These are phyloP conservation scores for Phoma sp. DNA, from an alignment of 2,329 filamentous ascomycete species.

Conservation along the genomic window DNA sequence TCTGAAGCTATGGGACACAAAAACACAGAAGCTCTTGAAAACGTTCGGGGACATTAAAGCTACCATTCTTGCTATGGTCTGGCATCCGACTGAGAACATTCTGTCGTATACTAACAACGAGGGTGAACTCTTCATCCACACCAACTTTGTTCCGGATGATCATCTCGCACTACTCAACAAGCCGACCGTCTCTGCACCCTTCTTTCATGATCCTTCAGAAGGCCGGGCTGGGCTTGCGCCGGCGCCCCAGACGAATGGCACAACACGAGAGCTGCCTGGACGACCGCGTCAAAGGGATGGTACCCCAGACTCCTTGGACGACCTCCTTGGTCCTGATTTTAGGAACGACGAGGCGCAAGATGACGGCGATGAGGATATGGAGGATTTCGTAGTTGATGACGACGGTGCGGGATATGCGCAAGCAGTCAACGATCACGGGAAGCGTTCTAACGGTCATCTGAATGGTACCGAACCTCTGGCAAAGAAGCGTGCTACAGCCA, in stretches of 20 bases:
- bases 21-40: constrained; percentile 80
- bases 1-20: constrained; percentile 85
- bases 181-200: constrained; percentile 75
- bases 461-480: constrained; percentile 51
- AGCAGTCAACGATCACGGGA: constrained; percentile 65
- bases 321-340: constrained; percentile 70
- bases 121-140: constrained; percentile 91
- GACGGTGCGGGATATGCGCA: constrained; percentile 88
- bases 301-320: constrained; percentile 80
- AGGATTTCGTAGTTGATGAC: constrained; percentile 92
- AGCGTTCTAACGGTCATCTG: constrained; percentile 61
- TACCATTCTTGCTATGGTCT: constrained; percentile 83
- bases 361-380: constrained; percentile 56
- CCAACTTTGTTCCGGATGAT: constrained; percentile 64
- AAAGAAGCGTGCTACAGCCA: constrained; percentile 60
- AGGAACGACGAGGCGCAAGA: constrained; percentile 55
- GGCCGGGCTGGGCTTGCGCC: constrained; percentile 72
- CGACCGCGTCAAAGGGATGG: constrained; percentile 59
- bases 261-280: constrained; percentile 59
- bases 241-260: constrained; percentile 58
- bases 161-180: constrained; percentile 57
- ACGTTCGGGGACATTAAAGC: constrained; percentile 72
- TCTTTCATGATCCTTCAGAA: constrained; percentile 78
- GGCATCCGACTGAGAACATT: constrained; percentile 90
- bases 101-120: constrained; percentile 91